These are phyloP conservation scores for Cercospora sp. DNA, from an alignment of 2,329 filamentous ascomycete species.

Conservation along the genomic window DNA sequence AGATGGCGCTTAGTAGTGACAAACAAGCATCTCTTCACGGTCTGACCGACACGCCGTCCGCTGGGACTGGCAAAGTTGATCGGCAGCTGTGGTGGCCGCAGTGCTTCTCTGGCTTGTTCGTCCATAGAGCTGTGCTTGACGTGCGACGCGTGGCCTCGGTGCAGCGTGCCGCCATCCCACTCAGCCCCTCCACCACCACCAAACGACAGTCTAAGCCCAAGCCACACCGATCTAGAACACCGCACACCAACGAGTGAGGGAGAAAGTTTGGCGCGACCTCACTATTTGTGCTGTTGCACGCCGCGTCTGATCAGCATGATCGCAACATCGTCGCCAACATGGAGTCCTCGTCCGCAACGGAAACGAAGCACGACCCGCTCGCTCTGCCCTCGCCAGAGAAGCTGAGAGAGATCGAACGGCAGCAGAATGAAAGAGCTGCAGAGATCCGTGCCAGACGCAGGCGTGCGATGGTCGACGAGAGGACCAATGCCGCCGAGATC, in stretches of 20 bases:
- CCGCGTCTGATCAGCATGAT: conserved; percentile 7
- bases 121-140: background rate
- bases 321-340: background rate
- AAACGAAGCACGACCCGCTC: conserved; percentile 23
- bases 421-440: conserved; percentile 37
- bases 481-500: conserved; percentile 35
- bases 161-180: background rate
- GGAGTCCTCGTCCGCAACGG: conserved; percentile 14
- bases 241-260: background rate
- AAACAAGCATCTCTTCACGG: conserved; percentile 11
- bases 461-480: conserved; percentile 18
- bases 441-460: conserved; percentile 30
- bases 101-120: conserved; percentile 1
- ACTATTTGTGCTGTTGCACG: background rate
- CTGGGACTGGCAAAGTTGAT: background rate
- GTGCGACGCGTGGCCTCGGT: conserved; percentile 10
- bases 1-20: conserved; percentile 1
- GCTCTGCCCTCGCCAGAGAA: conserved; percentile 37
- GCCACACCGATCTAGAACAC: background rate
- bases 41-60: background rate
- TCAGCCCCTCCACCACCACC: conserved; percentile 1
- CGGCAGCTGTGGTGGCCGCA: background rate
- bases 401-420: conserved; percentile 38
- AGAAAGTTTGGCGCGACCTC: background rate
- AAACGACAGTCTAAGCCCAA: conserved; percentile 10